Percentiles rank a stretch among this genome's conserved stretches.
phyloP scores from a whole-genome alignment of 768 basidiomycete genomes.

The Strobilomyces dryophilus region DNA sequence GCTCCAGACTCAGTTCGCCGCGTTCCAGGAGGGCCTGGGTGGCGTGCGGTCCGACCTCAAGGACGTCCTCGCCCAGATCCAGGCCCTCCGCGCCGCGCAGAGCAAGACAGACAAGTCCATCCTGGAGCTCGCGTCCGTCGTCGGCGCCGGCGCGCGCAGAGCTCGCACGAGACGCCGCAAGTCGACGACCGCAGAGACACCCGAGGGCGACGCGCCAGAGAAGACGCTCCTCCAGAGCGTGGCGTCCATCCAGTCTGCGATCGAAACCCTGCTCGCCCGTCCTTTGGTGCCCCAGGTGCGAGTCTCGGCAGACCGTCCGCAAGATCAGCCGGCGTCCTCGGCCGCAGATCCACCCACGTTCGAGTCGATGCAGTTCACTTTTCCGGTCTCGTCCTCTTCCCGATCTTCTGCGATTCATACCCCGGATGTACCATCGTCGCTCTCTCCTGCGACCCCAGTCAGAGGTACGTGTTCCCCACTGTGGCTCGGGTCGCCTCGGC shows the following conservation, averaged over 20 bases:
- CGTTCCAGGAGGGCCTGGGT: slow-evolving; percentile 8
- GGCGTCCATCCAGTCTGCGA: slow-evolving; percentile 18
- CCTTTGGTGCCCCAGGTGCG: neutral
- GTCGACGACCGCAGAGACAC: neutral
- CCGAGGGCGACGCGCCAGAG: neutral
- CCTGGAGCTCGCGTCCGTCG: slow-evolving; percentile 8
- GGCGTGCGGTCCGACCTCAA: slow-evolving; percentile 11
- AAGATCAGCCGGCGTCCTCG: neutral
- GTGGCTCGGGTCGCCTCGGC: neutral
- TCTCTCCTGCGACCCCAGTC: neutral
- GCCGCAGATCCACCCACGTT: neutral
- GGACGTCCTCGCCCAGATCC: slow-evolving; percentile 15
- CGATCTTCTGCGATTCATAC: neutral
- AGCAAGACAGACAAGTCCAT: slow-evolving; percentile 5
- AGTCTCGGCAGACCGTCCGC: neutral
- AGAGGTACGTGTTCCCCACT: slow-evolving; percentile 6
- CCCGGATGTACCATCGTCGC: neutral
- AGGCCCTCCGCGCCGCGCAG: slow-evolving; percentile 13
- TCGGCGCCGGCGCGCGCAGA: slow-evolving; percentile 8
- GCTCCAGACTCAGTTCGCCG: slow-evolving; percentile 15
- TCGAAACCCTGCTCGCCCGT: slow-evolving; percentile 17
- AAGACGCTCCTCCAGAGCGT: slow-evolving; percentile 12
- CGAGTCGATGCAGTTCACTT: neutral
- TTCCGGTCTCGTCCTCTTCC: neutral
- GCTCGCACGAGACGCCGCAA: neutral